Evolutionary conservation across 768 basidiomycete species (phyloP).

Genomic region (Leucocoprinus sp.): DNA sequence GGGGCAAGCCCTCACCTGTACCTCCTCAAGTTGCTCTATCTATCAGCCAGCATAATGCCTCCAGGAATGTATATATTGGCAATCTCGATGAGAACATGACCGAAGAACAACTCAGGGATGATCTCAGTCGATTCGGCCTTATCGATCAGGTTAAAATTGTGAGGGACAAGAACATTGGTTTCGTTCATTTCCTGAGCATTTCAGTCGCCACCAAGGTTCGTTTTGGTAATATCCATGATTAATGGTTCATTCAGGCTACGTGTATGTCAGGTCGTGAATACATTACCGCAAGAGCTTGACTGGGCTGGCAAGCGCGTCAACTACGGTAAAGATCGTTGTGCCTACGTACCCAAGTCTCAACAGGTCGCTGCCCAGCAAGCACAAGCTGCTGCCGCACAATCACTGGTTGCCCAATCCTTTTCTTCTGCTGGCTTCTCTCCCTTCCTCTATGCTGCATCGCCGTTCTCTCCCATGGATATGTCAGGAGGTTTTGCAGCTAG

Average conservation of each 20-base stretch:
- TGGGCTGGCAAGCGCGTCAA: conserved; percentile 97
- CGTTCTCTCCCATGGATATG: conserved; percentile 33
- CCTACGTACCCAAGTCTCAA: conserved; percentile 94
- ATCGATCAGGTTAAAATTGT: conserved; percentile 99
- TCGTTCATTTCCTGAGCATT: conserved; percentile 97
- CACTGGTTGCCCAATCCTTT: conserved; percentile 49
- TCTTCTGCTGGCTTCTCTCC: conserved; percentile 32
- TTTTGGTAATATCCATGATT: conserved; percentile 10
- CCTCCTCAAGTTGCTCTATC: conserved; percentile 81
- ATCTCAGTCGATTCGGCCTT: conserved; percentile 85
- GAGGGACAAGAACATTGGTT: conserved; percentile 97
- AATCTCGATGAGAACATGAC: conserved; percentile 85
- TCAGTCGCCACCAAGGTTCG: conserved; percentile 88
- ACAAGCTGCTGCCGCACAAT: conserved; percentile 81
- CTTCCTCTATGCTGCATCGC: conserved; percentile 38
- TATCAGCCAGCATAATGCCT: conserved; percentile 88
- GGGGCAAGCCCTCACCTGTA: conserved; percentile 92
- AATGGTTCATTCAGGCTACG: conserved; percentile 2
- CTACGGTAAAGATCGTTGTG: conserved; percentile 98
- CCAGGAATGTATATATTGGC: conserved; percentile 93
- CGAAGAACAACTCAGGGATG: conserved; percentile 88
- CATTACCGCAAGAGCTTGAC: conserved; percentile 81
- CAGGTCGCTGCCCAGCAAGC: conserved; percentile 84
- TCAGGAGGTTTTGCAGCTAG: conserved; percentile 21
- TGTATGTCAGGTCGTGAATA: conserved; percentile 72